Base-by-base conservation (phyloP, 2,329 filamentous ascomycete genomes). In the Cryphonectria carpinicola region DNA sequence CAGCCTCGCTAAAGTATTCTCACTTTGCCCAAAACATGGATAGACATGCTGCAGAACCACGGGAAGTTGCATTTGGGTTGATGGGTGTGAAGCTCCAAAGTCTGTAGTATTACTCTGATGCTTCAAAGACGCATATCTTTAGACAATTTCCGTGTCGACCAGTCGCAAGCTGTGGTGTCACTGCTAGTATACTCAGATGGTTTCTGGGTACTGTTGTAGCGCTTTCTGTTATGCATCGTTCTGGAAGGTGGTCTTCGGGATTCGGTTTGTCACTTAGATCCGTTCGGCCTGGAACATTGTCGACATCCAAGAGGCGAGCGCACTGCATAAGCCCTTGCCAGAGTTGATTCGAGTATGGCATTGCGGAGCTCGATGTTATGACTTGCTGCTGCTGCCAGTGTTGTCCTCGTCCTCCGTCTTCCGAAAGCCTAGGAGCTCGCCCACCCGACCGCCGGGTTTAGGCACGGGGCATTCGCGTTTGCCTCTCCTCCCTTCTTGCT, bases 391-490 rank as follows among this genome's bases (percentile, higher is more conserved):
- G 25, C 35, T 10, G 25, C 2, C 43, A 52, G 19, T 56, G n/a
- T 39, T 68, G 10, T 68, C 28, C 62, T 76, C 75, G 63, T 76
- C 75, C 28, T 75, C 77, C 56, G 71, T 71, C 71, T 80, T 83
- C 75, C 86, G 87, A 78, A 95, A 92, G 0, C 93, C 93, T 73
- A 84, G 61, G 80, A 86, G 76, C 80, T 87, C 67, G 78, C 84
- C 74, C 75, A 84, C 68, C 78, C 86, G 72, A 77, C 94, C 95
- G 43, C 89, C 86, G 0, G 96, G 95, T 81, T 98, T 98, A 6
- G 96, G 96, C 17, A 99, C 90, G 0, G 96, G 96, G 78, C 96
- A 99, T 79, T 97, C 93, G 76, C 93, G 87, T 77, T 85, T 86
- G 62, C 82, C 78, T 68, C 83, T 84, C 74, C 68, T 66, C 13